Evolutionary conservation across 1,284 basidiomycete species (phyloP).

Genomic region (Apiotrichum porosum): DNA sequence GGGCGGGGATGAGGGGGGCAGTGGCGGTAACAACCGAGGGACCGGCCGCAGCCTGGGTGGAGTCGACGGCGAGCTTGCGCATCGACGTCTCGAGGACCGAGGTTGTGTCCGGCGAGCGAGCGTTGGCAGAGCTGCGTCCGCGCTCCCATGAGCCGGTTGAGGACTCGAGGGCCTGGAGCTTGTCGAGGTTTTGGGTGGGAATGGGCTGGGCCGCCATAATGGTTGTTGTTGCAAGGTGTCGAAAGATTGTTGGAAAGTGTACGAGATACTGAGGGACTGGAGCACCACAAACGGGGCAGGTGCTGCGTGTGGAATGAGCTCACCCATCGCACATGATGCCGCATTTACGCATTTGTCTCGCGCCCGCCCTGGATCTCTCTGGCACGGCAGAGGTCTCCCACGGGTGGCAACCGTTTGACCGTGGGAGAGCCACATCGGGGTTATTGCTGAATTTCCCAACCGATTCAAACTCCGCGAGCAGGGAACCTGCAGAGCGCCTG

Average conservation of each 20-base stretch:
- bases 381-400: too few relatives aligned
- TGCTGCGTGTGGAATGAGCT: not conserved
- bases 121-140: slow-evolving; percentile 32
- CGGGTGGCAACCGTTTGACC: too few relatives aligned
- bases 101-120: slow-evolving; percentile 33
- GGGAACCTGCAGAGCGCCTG: too few relatives aligned
- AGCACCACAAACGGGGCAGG: not conserved
- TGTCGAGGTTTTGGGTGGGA: slow-evolving; percentile 28
- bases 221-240: not conserved
- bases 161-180: slow-evolving; percentile 39
- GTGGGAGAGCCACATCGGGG: too few relatives aligned
- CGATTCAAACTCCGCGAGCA: too few relatives aligned
- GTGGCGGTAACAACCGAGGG: not conserved
- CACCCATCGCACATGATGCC: not conserved
- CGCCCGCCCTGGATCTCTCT: too few relatives aligned
- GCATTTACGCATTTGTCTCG: too few relatives aligned
- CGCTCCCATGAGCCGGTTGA: slow-evolving; percentile 47
- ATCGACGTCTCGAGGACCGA: slow-evolving; percentile 21
- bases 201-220: slow-evolving; percentile 14
- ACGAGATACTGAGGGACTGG: not conserved
- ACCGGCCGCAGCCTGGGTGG: not conserved
- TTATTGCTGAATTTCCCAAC: too few relatives aligned
- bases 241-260: not conserved
- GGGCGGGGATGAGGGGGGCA: not conserved
- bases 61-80: slow-evolving; percentile 1